Percentiles rank a stretch among this genome's conserved stretches.
phyloP scores from a whole-genome alignment of 805 yeast genomes.

The Candida patagonica region DNA sequence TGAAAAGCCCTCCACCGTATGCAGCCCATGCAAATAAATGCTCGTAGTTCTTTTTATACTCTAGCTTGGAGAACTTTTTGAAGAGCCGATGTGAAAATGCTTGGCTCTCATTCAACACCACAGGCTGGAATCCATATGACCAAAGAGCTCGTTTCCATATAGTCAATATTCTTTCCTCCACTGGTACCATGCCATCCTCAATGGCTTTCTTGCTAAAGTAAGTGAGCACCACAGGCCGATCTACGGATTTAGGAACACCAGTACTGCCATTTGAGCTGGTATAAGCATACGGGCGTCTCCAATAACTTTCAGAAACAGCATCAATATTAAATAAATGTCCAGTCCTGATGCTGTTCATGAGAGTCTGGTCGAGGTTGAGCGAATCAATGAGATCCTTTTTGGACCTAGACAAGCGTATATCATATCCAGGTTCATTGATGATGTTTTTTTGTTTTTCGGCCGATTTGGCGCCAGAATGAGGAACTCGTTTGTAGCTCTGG shows the following conservation, averaged over 20 bases:
- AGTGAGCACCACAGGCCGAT: slow-evolving; percentile 7
- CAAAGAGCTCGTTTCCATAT: slow-evolving; percentile 23
- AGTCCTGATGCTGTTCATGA: slow-evolving; percentile 1
- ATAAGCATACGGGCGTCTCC: slow-evolving; percentile 10
- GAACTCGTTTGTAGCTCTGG: too few relatives aligned
- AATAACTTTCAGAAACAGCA: slow-evolving; percentile 4
- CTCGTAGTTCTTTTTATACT: slow-evolving; percentile 9
- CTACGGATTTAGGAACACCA: neutral
- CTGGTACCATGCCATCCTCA: neutral
- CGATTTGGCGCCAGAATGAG: slow-evolving; percentile 1
- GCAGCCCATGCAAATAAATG: slow-evolving; percentile 20
- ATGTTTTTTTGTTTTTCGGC: neutral
- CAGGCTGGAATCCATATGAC: slow-evolving; percentile 23
- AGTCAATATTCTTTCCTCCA: slow-evolving; percentile 15
- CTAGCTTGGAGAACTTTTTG: slow-evolving; percentile 8
- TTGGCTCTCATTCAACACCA: slow-evolving; percentile 15
- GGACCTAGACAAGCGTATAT: neutral
- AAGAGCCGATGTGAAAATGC: slow-evolving; percentile 14
- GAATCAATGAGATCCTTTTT: slow-evolving; percentile 5
- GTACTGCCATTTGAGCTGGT: neutral
- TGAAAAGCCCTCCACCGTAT: slow-evolving; percentile 19
- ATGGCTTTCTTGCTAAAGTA: slow-evolving; percentile 10
- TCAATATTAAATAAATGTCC: slow-evolving; percentile 7
- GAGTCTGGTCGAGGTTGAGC: slow-evolving; percentile 3
- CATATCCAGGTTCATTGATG: slow-evolving; percentile 3